phyloP scores from a whole-genome alignment of 371 early-diverging fungal genomes.

The Actinomortierella wolfii region DNA sequence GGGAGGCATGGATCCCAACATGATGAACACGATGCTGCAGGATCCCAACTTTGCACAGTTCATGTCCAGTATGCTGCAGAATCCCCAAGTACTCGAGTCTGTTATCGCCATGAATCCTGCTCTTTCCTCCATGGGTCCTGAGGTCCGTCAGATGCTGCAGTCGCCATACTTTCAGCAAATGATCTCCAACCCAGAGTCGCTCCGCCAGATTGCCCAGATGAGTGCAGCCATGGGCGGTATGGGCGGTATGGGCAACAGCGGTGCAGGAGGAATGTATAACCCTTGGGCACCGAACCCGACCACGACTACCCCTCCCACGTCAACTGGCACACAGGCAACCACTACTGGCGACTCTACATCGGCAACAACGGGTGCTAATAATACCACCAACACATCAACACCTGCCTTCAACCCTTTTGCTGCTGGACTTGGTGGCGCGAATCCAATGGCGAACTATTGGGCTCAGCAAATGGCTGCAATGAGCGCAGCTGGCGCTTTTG shows the following conservation, averaged over 20 bases:
- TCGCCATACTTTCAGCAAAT: conserved; percentile 85
- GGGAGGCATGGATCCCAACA: conserved; percentile 68
- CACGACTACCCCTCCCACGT: conserved; percentile 14
- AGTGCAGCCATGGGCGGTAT: conserved; percentile 64
- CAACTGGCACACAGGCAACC: conserved; percentile 2
- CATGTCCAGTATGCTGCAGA: conserved; percentile 77
- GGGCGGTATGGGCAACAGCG: conserved; percentile 40
- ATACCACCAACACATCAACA: conserved; percentile 33
- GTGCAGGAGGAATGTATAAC: conserved; percentile 46
- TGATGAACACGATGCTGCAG: conserved; percentile 74
- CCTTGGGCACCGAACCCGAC: conserved; percentile 47
- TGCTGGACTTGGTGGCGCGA: conserved; percentile 39
- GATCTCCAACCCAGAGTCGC: conserved; percentile 83
- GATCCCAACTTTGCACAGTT: conserved; percentile 86
- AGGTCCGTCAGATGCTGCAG: conserved; percentile 80
- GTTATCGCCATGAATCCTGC: conserved; percentile 85
- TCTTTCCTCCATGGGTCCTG: conserved; percentile 82
- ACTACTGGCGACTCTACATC: conserved; percentile 4
- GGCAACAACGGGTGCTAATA: conserved; percentile 5
- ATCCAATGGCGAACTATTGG: conserved; percentile 48
- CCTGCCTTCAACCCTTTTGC: conserved; percentile 73
- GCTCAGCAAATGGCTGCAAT: conserved; percentile 48
- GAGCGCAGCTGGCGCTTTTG: conserved; percentile 39
- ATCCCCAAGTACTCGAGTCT: conserved; percentile 84
- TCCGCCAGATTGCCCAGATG: conserved; percentile 82